phyloP scores from a whole-genome alignment of 192 early-diverging fungal genomes.

The Allomyces arbusculus region DNA sequence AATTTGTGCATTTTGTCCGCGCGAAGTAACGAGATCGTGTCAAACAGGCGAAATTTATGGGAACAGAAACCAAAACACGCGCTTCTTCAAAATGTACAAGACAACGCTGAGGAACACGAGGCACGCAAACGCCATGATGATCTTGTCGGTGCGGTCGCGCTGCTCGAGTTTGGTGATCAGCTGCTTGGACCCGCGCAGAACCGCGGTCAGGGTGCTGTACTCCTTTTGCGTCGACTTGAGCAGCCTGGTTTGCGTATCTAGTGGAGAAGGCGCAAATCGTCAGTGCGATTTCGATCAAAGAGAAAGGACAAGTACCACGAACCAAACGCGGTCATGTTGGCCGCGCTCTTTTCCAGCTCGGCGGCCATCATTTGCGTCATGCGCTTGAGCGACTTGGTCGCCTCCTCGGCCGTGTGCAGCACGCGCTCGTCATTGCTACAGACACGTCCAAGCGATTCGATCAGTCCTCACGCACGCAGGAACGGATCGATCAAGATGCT shows the following conservation, averaged over 20 bases:
- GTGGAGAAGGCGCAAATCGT: conserved; percentile 4
- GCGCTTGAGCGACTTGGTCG: conserved; percentile 32
- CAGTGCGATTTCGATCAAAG: background rate
- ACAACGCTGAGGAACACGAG: conserved; percentile 38
- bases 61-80: conserved; percentile 13
- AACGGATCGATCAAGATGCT: too few relatives aligned
- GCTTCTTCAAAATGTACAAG: conserved; percentile 36
- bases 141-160: conserved; percentile 44
- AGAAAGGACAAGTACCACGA: background rate
- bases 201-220: conserved; percentile 29
- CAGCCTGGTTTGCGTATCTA: conserved; percentile 27
- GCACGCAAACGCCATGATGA: conserved; percentile 35
- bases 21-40: too few relatives aligned
- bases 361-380: conserved; percentile 39
- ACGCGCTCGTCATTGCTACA: too few relatives aligned
- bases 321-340: conserved; percentile 33
- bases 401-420: conserved; percentile 16
- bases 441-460: too few relatives aligned
- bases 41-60: background rate
- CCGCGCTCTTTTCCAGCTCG: conserved; percentile 39
- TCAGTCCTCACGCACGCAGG: too few relatives aligned
- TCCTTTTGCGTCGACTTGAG: conserved; percentile 25
- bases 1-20: too few relatives aligned
- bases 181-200: conserved; percentile 29
- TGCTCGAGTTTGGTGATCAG: conserved; percentile 41